Base-by-base conservation (phyloP, 164 flowering plant species). In the Magnolia sinica region DNA sequence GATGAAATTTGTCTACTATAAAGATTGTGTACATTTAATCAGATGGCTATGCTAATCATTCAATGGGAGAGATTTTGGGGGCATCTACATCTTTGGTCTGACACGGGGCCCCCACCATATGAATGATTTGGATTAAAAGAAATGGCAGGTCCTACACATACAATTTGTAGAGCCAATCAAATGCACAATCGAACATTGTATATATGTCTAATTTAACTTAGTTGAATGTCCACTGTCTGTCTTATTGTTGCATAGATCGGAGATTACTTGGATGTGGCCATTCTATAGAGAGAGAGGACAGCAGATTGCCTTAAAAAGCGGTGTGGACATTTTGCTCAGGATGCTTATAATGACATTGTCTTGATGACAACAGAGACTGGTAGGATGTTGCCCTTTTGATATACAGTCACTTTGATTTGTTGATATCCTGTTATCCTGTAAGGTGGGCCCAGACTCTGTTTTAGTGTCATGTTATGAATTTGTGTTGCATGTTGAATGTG, bases 201-300 rank as follows among this genome's bases (percentile, higher is more conserved):
- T 55, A 55, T 27, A 27, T 27, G 29, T 27, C 29, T 27, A 27
- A 27, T 55, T 55, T 37, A 16, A 55, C 61, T 55, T 4, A 8
- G 64, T 64, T 29, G 55, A 16, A 0, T 52, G 18, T 29, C 45
- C 8, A 66, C 37, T 72, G 10, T 1, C 7, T 31, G 55, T 50
- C 10, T 64, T 16, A 5, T 77, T n/a, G 1, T 1, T 23, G 23
- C 50, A 71, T 55, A 72, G 99, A 96, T 91, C 70, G 99, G 98
- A 74, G 99, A 96, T 83, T 96, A 96, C 89, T 85, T 96, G 91
- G 98, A 94, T 68, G 99, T 96, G 73, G 95, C 97, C 0, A 94
- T 94, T 66, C 52, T 88, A 50, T 91, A 88, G 84, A 80, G 71
- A 14, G 14, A 55, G 61, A 55, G 13, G 13, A 11, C 14, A 19